These are phyloP conservation scores for Cladosporium velox DNA, from an alignment of 2,329 filamentous ascomycete species.

Conservation along the genomic window DNA sequence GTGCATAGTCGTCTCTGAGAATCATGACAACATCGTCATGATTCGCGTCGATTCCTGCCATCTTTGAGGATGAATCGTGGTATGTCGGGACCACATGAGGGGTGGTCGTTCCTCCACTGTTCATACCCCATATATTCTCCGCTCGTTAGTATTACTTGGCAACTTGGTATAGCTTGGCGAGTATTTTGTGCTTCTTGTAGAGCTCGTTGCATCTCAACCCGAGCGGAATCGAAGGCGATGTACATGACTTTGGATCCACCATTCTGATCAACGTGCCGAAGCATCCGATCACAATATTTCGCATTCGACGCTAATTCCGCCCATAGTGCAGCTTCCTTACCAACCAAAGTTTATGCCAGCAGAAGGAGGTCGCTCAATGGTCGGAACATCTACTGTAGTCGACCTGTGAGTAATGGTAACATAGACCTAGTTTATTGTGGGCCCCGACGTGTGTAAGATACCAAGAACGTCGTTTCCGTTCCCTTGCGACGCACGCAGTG, in stretches of 20 bases:
- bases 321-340: background rate
- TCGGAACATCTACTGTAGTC: background rate
- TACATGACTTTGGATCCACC: background rate
- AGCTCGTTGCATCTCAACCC: constrained; percentile 15
- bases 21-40: constrained; percentile 8
- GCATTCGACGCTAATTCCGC: background rate
- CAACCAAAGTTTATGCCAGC: background rate
- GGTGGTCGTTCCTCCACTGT: constrained; percentile 10
- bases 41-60: constrained; percentile 2
- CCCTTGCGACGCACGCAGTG: background rate
- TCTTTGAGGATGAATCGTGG: constrained; percentile 15
- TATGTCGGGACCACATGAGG: constrained; percentile 21
- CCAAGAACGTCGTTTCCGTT: background rate
- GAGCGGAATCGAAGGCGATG: background rate
- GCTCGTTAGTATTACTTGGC: constrained; percentile 18
- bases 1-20: background rate
- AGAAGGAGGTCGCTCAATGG: background rate
- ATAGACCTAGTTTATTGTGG: background rate
- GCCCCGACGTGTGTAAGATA: background rate
- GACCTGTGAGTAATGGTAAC: background rate
- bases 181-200: background rate
- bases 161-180: constrained; percentile 19
- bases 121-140: constrained; percentile 21
- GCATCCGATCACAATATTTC: background rate
- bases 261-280: constrained; percentile 8